Conservation (phyloP, 495 filamentous ascomycete genomes). For the Talaromyces trachyspermus region DNA sequence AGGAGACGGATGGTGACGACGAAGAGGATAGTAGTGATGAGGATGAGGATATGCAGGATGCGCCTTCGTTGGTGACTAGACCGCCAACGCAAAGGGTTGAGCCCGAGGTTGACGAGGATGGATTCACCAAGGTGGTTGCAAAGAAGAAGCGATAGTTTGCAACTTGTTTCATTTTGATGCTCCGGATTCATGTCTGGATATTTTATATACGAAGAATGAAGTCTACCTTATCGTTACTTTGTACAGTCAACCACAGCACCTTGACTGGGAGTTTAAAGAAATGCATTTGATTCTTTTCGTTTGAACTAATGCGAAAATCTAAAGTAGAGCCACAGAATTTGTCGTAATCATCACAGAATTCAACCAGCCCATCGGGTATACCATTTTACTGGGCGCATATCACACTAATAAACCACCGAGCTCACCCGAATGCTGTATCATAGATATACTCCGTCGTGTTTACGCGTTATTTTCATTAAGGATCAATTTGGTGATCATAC, state of each 20-base stretch:
- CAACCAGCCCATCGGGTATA: too few relatives aligned
- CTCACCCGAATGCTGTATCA: conserved; percentile 2
- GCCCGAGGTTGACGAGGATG: conserved; percentile 85
- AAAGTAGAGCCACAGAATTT: not conserved
- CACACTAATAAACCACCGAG: too few relatives aligned
- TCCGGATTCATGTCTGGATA: too few relatives aligned
- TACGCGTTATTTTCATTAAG: conserved; percentile 20
- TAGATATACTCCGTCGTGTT: not conserved
- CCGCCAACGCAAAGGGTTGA: conserved; percentile 52
- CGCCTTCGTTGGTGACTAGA: conserved; percentile 16
- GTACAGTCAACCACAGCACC: too few relatives aligned
- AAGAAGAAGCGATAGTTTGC: conserved; percentile 61
- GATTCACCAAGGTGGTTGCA: conserved; percentile 80
- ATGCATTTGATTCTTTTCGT: too few relatives aligned
- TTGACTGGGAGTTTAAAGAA: too few relatives aligned
- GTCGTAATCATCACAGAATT: conserved; percentile 2
- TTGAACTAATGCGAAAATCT: not conserved
- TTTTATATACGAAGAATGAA: too few relatives aligned
- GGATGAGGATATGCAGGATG: conserved; percentile 30
- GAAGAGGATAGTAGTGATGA: conserved; percentile 48
- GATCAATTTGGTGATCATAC: conserved; percentile 87
- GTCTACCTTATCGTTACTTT: too few relatives aligned
- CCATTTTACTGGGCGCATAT: too few relatives aligned
- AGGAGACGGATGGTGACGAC: conserved; percentile 21
- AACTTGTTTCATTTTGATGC: too few relatives aligned